phyloP scores from a whole-genome alignment of 2,329 filamentous ascomycete genomes.

The Trichoderma lentiforme region DNA sequence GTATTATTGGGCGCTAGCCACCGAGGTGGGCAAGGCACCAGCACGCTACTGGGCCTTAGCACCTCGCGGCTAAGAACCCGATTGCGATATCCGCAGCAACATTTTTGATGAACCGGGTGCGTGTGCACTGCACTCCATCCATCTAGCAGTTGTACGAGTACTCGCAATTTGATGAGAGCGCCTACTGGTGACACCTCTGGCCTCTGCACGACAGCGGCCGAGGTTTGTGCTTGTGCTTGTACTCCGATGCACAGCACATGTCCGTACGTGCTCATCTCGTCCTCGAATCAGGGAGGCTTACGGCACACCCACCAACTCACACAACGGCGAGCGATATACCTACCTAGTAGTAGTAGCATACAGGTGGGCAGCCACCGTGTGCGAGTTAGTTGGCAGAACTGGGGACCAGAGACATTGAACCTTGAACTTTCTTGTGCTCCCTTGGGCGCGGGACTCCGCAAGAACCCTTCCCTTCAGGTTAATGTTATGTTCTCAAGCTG shows the following conservation, averaged over 20 bases:
- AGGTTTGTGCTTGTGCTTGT: background rate
- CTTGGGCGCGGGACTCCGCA: background rate
- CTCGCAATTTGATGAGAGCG: background rate
- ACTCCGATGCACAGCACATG: background rate
- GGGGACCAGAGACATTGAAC: background rate
- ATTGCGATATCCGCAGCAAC: slow-evolving; percentile 12
- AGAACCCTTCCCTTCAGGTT: background rate
- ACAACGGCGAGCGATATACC: background rate
- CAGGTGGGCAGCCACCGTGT: background rate
- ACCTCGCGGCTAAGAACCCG: slow-evolving; percentile 12
- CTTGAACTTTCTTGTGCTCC: background rate
- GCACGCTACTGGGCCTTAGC: slow-evolving; percentile 4
- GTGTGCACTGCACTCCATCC: background rate
- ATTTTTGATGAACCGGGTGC: background rate
- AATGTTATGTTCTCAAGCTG: background rate
- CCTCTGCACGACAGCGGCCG: background rate
- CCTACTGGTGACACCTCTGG: background rate
- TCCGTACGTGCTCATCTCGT: background rate
- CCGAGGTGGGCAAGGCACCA: background rate
- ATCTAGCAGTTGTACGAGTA: background rate
- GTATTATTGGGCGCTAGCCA: background rate
- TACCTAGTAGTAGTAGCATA: no score
- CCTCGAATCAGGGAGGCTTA: background rate
- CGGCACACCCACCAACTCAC: background rate
- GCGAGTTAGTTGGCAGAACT: background rate